Evolutionary conservation across 495 filamentous ascomycete species (phyloP).

Genomic region (Polyplosphaeria fusca): DNA sequence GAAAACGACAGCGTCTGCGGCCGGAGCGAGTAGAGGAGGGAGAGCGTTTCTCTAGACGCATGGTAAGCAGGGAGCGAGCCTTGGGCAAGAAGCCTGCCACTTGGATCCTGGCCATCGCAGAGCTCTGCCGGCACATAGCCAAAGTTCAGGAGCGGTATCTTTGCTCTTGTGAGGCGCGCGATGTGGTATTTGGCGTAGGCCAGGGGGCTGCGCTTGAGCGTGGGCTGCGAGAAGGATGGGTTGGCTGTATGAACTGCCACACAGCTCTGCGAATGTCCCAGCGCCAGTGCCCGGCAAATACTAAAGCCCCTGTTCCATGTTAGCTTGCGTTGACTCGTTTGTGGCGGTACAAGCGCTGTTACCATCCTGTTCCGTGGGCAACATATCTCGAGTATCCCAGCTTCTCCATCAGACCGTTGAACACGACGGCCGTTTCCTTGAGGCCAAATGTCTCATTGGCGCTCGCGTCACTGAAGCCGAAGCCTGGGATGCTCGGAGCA

Average conservation of each 20-base stretch:
- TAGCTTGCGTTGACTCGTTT: conserved; percentile 4
- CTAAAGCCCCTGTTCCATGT: conserved; percentile 40
- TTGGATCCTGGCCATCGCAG: background rate
- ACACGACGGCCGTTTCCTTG: conserved; percentile 36
- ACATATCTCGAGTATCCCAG: conserved; percentile 43
- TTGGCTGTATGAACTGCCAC: conserved; percentile 41
- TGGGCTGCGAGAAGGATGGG: conserved; percentile 35
- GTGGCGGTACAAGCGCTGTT: conserved; percentile 14
- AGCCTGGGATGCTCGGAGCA: conserved; percentile 41
- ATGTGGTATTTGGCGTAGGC: conserved; percentile 34
- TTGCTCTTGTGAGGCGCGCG: conserved; percentile 32
- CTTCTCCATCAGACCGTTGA: conserved; percentile 39
- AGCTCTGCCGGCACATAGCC: conserved; percentile 35
- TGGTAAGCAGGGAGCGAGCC: background rate
- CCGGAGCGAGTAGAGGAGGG: conserved; percentile 28
- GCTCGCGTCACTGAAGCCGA: conserved; percentile 43
- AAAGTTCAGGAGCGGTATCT: conserved; percentile 33
- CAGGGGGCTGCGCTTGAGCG: conserved; percentile 29
- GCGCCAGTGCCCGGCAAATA: conserved; percentile 41
- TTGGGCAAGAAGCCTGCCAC: background rate
- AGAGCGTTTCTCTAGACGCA: conserved; percentile 5
- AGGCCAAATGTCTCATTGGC: conserved; percentile 36
- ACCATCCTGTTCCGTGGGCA: conserved; percentile 41
- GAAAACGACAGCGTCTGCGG: conserved; percentile 41
- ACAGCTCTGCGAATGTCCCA: conserved; percentile 33